phyloP scores from a whole-genome alignment of 805 yeast genomes.

The Yarrowia deformans region DNA sequence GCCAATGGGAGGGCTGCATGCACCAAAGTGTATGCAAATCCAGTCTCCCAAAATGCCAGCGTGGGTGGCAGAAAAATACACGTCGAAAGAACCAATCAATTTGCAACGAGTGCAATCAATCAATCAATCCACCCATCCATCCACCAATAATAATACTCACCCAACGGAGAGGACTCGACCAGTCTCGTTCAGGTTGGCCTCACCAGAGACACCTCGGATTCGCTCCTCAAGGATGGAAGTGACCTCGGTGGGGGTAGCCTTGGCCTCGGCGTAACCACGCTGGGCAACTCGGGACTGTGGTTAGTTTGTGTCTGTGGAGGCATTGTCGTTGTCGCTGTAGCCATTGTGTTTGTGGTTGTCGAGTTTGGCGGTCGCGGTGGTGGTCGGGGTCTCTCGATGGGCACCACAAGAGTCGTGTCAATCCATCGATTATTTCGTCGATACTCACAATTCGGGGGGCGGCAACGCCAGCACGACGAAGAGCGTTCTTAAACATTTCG shows the following conservation, averaged over 20 bases:
- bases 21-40: conserved; percentile 30
- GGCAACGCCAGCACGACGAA: conserved; percentile 41
- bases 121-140: conserved; percentile 3
- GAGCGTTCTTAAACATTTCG: conserved; percentile 40
- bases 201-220: conserved; percentile 98
- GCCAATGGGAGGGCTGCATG: conserved; percentile 36
- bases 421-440: neutral
- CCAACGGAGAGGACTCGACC: conserved; percentile 99
- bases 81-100: neutral
- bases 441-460: conserved; percentile 41
- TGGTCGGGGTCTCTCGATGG: neutral
- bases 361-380: neutral
- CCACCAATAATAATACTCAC: conserved; percentile 59
- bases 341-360: conserved; percentile 1
- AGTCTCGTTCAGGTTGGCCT: conserved; percentile 97
- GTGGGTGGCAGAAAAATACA: neutral
- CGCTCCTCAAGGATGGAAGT: conserved; percentile 98
- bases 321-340: conserved; percentile 8
- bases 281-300: conserved; percentile 56
- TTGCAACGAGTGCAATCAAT: neutral
- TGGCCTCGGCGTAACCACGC: conserved; percentile 86
- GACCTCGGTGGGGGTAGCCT: conserved; percentile 99
- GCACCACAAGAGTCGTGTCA: neutral
- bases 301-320: conserved; percentile 6
- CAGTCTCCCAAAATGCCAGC: conserved; percentile 2